Evolutionary conservation across 1,139 yeast species (phyloP).

Genomic region (Nakaseomyces delphensis): DNA sequence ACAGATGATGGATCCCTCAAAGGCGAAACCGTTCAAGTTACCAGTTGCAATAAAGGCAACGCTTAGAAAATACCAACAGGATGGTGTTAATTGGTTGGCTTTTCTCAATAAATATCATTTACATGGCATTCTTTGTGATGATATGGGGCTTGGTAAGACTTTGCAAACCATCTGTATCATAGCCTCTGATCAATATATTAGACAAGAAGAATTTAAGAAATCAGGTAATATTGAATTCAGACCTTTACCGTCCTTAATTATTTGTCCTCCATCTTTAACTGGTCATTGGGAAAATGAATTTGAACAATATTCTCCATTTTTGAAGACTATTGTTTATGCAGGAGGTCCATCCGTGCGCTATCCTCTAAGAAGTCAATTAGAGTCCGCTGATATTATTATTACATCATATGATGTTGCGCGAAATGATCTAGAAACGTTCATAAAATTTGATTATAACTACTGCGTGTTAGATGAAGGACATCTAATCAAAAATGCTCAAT

Average conservation of each 20-base stretch:
- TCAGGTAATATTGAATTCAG: slow-evolving; percentile 62
- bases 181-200: slow-evolving; percentile 85
- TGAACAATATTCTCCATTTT: slow-evolving; percentile 80
- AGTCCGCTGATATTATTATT: slow-evolving; percentile 70
- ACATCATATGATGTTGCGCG: slow-evolving; percentile 95
- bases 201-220: slow-evolving; percentile 57
- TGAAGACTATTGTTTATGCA: slow-evolving; percentile 77
- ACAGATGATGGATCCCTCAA: slow-evolving; percentile 98
- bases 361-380: slow-evolving; percentile 45
- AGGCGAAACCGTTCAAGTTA: slow-evolving; percentile 75
- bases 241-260: slow-evolving; percentile 71
- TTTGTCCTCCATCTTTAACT: slow-evolving; percentile 95
- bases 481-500: slow-evolving; percentile 82
- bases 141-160: slow-evolving; percentile 98
- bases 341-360: slow-evolving; percentile 80
- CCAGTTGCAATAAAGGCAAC: slow-evolving; percentile 93
- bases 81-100: slow-evolving; percentile 97
- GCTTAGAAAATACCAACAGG: slow-evolving; percentile 90
- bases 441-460: slow-evolving; percentile 68
- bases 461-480: slow-evolving; percentile 98
- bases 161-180: slow-evolving; percentile 94
- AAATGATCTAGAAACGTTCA: slow-evolving; percentile 67
- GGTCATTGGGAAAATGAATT: slow-evolving; percentile 99
- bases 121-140: slow-evolving; percentile 96
- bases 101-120: slow-evolving; percentile 89